phyloP scores from a whole-genome alignment of 1,139 yeast species.

The Spathaspora jeffriesii region DNA sequence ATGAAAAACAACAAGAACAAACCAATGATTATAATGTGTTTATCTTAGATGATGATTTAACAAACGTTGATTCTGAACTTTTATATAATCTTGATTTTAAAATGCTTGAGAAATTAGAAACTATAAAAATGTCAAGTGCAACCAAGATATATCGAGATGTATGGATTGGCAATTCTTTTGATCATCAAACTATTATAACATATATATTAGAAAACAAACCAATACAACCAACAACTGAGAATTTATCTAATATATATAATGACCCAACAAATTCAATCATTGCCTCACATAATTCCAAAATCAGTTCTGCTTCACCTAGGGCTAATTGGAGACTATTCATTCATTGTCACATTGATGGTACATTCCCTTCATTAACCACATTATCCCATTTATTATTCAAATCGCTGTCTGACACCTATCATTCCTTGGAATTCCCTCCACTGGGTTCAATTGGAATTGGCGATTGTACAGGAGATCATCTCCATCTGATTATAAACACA shows the following conservation, averaged over 20 bases:
- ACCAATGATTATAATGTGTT: constrained; percentile 17
- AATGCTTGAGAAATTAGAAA: constrained; percentile 77
- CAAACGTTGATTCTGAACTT: constrained; percentile 4
- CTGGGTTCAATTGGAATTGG: constrained; percentile 81
- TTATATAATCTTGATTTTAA: constrained; percentile 44
- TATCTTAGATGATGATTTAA: constrained; percentile 11
- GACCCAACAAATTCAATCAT: constrained; percentile 54
- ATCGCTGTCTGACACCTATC: constrained; percentile 22
- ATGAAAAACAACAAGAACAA: constrained; percentile 21
- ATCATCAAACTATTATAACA: constrained; percentile 37
- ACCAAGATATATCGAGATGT: constrained; percentile 56
- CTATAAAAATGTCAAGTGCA: constrained; percentile 82
- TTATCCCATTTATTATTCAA: constrained; percentile 37
- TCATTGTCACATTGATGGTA: constrained; percentile 55
- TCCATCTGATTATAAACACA: constrained; percentile 59
- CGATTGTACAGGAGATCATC: constrained; percentile 56
- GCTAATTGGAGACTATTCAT: constrained; percentile 41
- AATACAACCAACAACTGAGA: neutral
- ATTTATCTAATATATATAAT: constrained; percentile 41
- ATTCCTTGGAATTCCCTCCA: constrained; percentile 71
- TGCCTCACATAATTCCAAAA: constrained; percentile 19
- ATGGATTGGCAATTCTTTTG: constrained; percentile 80
- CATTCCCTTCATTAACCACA: constrained; percentile 47
- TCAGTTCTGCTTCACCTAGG: constrained; percentile 20
- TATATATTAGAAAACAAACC: constrained; percentile 18